Base-by-base conservation (phyloP, 306 rosid genomes). In the Acmispon strigosus region DNA sequence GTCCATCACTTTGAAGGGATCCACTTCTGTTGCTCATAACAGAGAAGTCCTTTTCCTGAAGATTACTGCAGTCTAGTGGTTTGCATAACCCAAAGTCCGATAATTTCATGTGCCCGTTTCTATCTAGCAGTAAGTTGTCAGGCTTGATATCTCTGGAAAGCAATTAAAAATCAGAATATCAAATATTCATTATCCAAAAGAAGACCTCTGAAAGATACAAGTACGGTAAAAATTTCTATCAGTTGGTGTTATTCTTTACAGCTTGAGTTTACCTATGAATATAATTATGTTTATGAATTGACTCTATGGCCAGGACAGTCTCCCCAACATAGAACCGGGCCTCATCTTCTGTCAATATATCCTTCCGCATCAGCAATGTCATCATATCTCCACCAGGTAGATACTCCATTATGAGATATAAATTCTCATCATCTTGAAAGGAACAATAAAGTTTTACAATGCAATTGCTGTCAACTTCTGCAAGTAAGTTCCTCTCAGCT, bases 361-460 rank as follows among this genome's bases (percentile, higher is more conserved):
- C 97, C 76, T 91, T 91, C 75, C 97, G 92, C 87, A 91, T 87
- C 60, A 91, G 79, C 67, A 91, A 80, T 0, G 97, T 88, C 97
- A 91, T 91, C 92, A 88, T 83, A 76, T 91, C 97, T 27, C 97
- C 97, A n/a, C 97, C 97, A 37, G 97, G 89, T 62, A 88, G 91
- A 81, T 88, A 91, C 74, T 91, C 92, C 97, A 91, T 91, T 56
- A 91, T 88, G 34, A 91, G 97, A 85, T 91, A 91, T 75, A 91
- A 81, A 82, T 74, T 78, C 10, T 88, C 96, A 2, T 86, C 97
- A 77, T 91, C 97, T 87, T 91, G 97, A 79, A 91, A 91, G 55
- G 97, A 88, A 74, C 96, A 91, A 53, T 91, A 88, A 37, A 91
- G 90, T 86, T 88, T 88, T 62, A 91, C 97, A 51, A 91, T 88